phyloP scores from a whole-genome alignment of 495 filamentous ascomycete genomes.

The Apiosordaria backusii region DNA sequence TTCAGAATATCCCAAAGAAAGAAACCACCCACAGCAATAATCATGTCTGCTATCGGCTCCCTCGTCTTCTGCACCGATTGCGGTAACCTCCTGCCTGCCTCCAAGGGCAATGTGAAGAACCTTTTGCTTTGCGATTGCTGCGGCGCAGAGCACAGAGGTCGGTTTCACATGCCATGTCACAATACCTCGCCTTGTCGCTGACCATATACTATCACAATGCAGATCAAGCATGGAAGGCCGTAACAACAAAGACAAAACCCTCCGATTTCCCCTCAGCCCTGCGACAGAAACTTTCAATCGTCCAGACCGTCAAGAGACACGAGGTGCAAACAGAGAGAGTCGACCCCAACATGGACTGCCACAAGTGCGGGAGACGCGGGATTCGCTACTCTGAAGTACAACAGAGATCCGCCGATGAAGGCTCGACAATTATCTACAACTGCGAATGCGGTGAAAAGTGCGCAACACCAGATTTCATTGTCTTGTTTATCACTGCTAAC shows the following conservation, averaged over 20 bases:
- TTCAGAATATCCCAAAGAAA: constrained; percentile 1
- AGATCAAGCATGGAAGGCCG: constrained; percentile 79
- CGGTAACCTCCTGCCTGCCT: constrained; percentile 81
- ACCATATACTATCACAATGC: background rate
- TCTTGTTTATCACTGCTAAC: constrained; percentile 25
- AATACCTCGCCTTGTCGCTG: background rate
- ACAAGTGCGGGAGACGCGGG: constrained; percentile 74
- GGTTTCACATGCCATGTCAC: constrained; percentile 8
- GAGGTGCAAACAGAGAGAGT: constrained; percentile 75
- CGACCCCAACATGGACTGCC: constrained; percentile 64
- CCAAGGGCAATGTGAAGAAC: constrained; percentile 68
- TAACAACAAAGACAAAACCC: constrained; percentile 78
- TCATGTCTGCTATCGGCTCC: constrained; percentile 84
- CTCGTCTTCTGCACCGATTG: constrained; percentile 93
- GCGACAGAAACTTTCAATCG: constrained; percentile 75
- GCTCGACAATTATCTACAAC: constrained; percentile 81
- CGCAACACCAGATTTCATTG: constrained; percentile 27
- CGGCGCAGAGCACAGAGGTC: constrained; percentile 78
- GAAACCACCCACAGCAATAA: constrained; percentile 10
- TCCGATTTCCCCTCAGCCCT: constrained; percentile 84
- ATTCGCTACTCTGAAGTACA: constrained; percentile 85
- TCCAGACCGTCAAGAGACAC: constrained; percentile 75
- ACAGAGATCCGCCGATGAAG: constrained; percentile 90
- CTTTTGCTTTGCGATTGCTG: constrained; percentile 81
- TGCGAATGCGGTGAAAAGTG: constrained; percentile 86